phyloP scores from a whole-genome alignment of 2,329 filamentous ascomycete genomes.

The Sporothrix dimorphospora region DNA sequence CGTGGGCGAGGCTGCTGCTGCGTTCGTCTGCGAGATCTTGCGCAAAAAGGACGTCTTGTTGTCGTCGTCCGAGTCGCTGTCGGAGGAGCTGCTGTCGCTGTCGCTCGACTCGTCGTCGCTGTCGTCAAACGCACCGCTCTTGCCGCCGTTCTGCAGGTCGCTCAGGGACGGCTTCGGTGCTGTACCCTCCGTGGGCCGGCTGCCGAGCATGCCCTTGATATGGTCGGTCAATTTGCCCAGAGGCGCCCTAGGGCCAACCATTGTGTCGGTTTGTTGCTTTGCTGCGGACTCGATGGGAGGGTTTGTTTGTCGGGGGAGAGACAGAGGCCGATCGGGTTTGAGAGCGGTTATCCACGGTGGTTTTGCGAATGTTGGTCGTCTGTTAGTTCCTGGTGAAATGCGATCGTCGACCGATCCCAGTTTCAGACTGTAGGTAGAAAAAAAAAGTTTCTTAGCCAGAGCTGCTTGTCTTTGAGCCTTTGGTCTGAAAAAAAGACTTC shows the following conservation, averaged over 20 bases:
- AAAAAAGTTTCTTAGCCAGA: slow-evolving; percentile 11
- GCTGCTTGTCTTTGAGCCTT: not conserved
- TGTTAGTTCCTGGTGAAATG: not conserved
- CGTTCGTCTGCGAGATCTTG: slow-evolving; percentile 25
- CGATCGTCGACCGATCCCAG: not conserved
- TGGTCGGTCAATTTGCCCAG: slow-evolving; percentile 40
- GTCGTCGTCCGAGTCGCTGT: slow-evolving; percentile 26
- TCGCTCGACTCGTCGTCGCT: slow-evolving; percentile 36
- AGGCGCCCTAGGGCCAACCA: slow-evolving; percentile 37
- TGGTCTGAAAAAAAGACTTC: slow-evolving; percentile 22
- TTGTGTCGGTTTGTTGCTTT: slow-evolving; percentile 1
- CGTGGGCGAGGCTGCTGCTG: slow-evolving; percentile 5
- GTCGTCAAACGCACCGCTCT: slow-evolving; percentile 24
- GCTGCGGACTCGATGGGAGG: not conserved
- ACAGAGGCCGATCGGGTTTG: not conserved
- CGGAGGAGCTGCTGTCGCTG: slow-evolving; percentile 28
- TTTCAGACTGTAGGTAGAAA: not conserved
- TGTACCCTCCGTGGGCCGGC: not conserved
- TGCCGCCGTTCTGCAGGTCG: slow-evolving; percentile 25
- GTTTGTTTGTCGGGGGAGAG: not conserved
- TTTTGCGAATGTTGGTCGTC: not conserved
- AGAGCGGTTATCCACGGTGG: not conserved
- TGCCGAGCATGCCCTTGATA: slow-evolving; percentile 33
- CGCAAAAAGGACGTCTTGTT: slow-evolving; percentile 29
- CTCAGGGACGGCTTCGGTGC: slow-evolving; percentile 29